phyloP scores from a whole-genome alignment of 352 stramenopile species.

The Pythium brassicae region DNA sequence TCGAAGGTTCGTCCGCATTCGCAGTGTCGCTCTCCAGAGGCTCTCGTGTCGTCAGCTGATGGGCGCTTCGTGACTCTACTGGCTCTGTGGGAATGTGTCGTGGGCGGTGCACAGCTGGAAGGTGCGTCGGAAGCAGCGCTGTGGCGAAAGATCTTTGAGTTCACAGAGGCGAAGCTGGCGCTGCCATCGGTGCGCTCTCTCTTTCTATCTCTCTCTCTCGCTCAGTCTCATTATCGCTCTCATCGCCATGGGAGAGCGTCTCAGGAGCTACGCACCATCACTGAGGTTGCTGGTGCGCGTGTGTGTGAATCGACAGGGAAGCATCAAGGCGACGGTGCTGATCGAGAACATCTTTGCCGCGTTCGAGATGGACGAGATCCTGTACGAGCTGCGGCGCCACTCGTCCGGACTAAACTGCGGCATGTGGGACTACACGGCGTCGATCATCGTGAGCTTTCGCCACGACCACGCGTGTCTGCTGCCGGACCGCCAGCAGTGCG shows the following conservation, averaged over 20 bases:
- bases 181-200: slow-evolving; percentile 61
- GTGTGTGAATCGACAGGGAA: slow-evolving; percentile 18
- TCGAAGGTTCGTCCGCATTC: slow-evolving; percentile 60
- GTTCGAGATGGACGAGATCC: slow-evolving; percentile 97
- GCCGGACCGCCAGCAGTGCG: slow-evolving; percentile 87
- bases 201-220: background rate
- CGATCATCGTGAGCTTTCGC: slow-evolving; percentile 93
- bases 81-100: background rate
- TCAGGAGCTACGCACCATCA: background rate
- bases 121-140: slow-evolving; percentile 91
- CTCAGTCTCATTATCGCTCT: too few relatives aligned
- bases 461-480: slow-evolving; percentile 74
- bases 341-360: slow-evolving; percentile 96
- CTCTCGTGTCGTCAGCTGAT: too few relatives aligned
- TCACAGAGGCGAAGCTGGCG: slow-evolving; percentile 83
- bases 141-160: slow-evolving; percentile 94
- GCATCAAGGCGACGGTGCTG: slow-evolving; percentile 90
- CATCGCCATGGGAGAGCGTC: too few relatives aligned
- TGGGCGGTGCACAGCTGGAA: slow-evolving; percentile 61
- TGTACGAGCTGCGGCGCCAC: slow-evolving; percentile 94
- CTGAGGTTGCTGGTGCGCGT: background rate
- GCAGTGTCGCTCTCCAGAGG: too few relatives aligned
- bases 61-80: too few relatives aligned
- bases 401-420: slow-evolving; percentile 95
- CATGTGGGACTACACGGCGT: slow-evolving; percentile 97